Conservation (phyloP, 768 basidiomycete species). For the Calocybe gangraenosa region DNA sequence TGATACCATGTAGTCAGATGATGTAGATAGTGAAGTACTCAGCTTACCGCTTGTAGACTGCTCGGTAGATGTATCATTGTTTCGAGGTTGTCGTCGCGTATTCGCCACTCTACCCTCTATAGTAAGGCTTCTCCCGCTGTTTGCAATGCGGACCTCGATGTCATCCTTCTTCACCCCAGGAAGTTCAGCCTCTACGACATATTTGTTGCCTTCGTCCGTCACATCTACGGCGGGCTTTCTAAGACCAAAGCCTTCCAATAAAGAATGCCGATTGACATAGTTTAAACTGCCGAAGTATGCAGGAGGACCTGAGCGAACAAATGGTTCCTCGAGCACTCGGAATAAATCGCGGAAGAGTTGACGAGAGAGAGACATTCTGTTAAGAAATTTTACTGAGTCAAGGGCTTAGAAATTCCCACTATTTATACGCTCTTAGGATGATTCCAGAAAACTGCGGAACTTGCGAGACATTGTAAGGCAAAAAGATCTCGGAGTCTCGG, state of each 20-base stretch:
- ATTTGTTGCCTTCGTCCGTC: slow-evolving; percentile 58
- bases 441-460: slow-evolving; percentile 11
- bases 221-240: slow-evolving; percentile 63
- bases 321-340: slow-evolving; percentile 71
- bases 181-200: slow-evolving; percentile 71
- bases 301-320: slow-evolving; percentile 32
- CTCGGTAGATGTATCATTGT: slow-evolving; percentile 2
- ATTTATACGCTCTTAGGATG: slow-evolving; percentile 8
- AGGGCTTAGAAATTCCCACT: not conserved
- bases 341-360: slow-evolving; percentile 67
- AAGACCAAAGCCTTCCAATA: slow-evolving; percentile 42
- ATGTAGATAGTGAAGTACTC: not conserved
- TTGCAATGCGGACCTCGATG: slow-evolving; percentile 64
- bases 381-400: not conserved
- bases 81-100: slow-evolving; percentile 17
- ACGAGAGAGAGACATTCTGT: slow-evolving; percentile 63
- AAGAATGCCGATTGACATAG: slow-evolving; percentile 15
- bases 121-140: slow-evolving; percentile 64
- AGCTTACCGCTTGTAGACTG: slow-evolving; percentile 6
- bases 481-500: no score
- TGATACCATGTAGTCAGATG: not conserved
- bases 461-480: not conserved
- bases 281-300: slow-evolving; percentile 12
- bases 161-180: slow-evolving; percentile 80
- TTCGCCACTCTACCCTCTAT: slow-evolving; percentile 60